Evolutionary conservation across 805 yeast genomes (phyloP), one percentile per base, ranked within the genome.

Genomic region (Saccharomycopsis fodiens): DNA sequence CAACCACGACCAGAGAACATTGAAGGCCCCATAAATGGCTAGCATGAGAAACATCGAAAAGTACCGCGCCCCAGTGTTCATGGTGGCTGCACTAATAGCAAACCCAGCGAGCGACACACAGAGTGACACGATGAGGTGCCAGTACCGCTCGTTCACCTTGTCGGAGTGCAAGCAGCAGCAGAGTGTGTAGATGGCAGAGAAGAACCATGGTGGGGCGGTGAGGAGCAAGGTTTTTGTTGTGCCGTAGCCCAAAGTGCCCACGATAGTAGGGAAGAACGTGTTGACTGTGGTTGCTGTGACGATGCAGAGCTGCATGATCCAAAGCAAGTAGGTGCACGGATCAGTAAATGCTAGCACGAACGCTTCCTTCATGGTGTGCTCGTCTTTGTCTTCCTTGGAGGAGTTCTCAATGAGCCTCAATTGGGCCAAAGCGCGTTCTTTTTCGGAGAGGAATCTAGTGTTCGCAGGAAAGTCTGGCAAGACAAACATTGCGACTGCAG

Each of bases 181-280:
- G 53, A 68, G 75, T 1, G 81, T 74, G 4, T 67, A 59, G 12
- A 72, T 58, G 3, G 72, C 0, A 78, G 76, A 42, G 74, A 53
- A 41, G n/a, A 72, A 57, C 56, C 75, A 77, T 7, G 81, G 81
- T 20, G 82, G 82, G 16, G 75, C 80, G 6, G 82, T 75, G 47
- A 78, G 64, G 51, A 74, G 72, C 40, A 76, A 65, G 3, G 82
- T 75, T 38, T 70, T 65, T 32, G 75, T 65, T 39, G 68, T 63
- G 54, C 61, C 58, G 53, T 73, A 78, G 38, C 74, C 68, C 51
- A 79, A 65, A 12, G 82, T 76, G 47, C 67, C 57, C 15, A 79
- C 82, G 21, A 79, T 76, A 1, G 81, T 67, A 19, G 83, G 83
- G 66, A 75, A 78, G 57, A 74, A 76, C 56, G 76, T 72, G n/a